These are phyloP conservation scores for Knufia petricola DNA, from an alignment of 2,329 filamentous ascomycete genomes.

Conservation along the genomic window DNA sequence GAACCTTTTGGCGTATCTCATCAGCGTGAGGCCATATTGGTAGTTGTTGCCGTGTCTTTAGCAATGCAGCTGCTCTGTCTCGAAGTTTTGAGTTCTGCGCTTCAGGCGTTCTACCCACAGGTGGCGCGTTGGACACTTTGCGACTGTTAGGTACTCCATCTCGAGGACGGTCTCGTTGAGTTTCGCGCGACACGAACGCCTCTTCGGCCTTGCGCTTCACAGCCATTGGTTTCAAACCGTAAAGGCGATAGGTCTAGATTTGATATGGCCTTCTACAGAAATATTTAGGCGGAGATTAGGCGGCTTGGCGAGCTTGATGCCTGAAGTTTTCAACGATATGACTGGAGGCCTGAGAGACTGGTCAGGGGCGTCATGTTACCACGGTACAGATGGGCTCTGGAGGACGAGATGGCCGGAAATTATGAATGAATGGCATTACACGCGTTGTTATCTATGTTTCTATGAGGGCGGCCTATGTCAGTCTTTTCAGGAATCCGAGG, in stretches of 20 bases:
- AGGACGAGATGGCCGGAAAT: no score
- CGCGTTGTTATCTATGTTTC: no score
- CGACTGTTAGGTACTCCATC: not conserved
- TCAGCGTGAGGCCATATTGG: conserved; percentile 71
- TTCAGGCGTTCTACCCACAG: not conserved
- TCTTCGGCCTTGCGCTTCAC: conserved; percentile 6
- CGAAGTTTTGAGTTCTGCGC: not conserved
- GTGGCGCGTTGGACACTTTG: not conserved
- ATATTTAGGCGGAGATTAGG: not conserved
- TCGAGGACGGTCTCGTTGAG: no score
- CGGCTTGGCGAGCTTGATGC: not conserved
- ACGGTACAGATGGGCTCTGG: no score
- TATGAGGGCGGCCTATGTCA: no score
- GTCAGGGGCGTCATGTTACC: no score
- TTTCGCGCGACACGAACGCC: not conserved
- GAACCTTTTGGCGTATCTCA: conserved; percentile 57
- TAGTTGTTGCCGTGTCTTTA: conserved; percentile 52
- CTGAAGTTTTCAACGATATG: not conserved
- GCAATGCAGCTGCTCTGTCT: conserved; percentile 25
- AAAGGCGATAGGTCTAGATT: not conserved
- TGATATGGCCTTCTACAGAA: not conserved
- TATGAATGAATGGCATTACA: no score
- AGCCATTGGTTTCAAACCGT: no score
- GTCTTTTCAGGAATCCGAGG: no score
- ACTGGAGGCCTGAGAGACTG: no score